A percentile compares a stretch with the other conserved stretches of the same genome.
Evolutionary conservation across 495 filamentous ascomycete genomes (phyloP).

Genomic region (Penicillium egyptiacum): DNA sequence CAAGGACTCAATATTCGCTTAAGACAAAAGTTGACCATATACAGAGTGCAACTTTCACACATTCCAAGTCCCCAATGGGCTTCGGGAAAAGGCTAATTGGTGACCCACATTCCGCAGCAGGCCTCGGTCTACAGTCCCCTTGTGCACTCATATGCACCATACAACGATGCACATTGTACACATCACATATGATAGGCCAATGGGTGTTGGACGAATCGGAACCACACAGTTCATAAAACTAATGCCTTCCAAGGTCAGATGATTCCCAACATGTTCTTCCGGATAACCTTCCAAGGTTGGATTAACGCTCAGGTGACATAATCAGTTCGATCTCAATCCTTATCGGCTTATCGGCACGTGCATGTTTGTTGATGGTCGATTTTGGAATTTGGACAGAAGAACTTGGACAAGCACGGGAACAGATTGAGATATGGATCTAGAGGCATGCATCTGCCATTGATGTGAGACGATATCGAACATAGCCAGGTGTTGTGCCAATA

Average conservation of each 20-base stretch:
- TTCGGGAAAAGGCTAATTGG: background rate
- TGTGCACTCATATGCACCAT: background rate
- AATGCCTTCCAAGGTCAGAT: background rate
- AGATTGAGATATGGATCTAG: background rate
- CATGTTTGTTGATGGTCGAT: constrained; percentile 8
- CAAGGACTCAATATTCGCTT: background rate
- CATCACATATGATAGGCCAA: background rate
- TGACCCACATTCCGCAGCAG: background rate
- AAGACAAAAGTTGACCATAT: background rate
- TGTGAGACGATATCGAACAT: background rate
- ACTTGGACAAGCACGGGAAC: background rate
- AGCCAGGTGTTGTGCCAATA: too few relatives aligned
- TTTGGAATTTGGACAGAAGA: constrained; percentile 2
- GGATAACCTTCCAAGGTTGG: background rate
- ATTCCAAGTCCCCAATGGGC: background rate
- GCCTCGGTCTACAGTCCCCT: background rate
- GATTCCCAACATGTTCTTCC: too few relatives aligned
- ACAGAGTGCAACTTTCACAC: background rate
- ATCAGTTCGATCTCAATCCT: background rate
- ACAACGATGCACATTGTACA: background rate
- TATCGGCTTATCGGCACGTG: constrained; percentile 14
- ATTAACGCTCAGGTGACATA: background rate
- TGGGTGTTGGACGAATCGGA: background rate
- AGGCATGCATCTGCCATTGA: background rate
- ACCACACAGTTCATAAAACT: too few relatives aligned